Conservation (phyloP, 106 monocot genomes). For the Dioscorea alata region DNA sequence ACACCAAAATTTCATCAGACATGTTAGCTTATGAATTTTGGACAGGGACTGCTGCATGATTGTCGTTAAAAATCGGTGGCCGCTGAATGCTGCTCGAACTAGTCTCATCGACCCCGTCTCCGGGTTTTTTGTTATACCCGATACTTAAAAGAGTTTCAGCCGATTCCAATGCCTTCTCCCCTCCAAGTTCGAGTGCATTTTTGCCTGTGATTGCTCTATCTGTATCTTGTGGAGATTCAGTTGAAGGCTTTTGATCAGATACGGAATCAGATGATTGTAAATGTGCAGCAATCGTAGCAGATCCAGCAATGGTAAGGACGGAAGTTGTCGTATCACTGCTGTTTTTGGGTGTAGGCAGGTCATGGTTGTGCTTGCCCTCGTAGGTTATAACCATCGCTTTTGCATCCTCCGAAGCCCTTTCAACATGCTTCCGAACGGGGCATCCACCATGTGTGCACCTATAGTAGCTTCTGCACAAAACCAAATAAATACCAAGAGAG, state of each 20-base stretch:
- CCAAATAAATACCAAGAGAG: not conserved
- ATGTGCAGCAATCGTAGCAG: slow-evolving; percentile 3
- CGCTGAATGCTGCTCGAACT: slow-evolving; percentile 35
- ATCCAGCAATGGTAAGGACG: slow-evolving; percentile 3
- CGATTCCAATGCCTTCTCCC: slow-evolving; percentile 47
- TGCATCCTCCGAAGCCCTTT: slow-evolving; percentile 53
- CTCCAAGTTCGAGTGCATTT: slow-evolving; percentile 29
- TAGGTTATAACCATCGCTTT: slow-evolving; percentile 72
- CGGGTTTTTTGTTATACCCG: slow-evolving; percentile 20
- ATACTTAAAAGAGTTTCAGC: slow-evolving; percentile 67
- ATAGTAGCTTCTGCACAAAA: slow-evolving; percentile 73
- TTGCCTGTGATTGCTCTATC: slow-evolving; percentile 9
- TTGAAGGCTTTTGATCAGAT: slow-evolving; percentile 12
- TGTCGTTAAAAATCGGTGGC: slow-evolving; percentile 34
- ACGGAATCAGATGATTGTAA: slow-evolving; percentile 8
- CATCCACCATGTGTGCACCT: slow-evolving; percentile 75
- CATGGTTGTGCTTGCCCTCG: slow-evolving; percentile 81
- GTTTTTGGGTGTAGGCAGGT: slow-evolving; percentile 38
- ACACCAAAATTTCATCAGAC: slow-evolving; percentile 10
- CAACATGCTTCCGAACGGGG: slow-evolving; percentile 85
- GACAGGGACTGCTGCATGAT: slow-evolving; percentile 41
- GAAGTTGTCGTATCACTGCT: slow-evolving; percentile 10
- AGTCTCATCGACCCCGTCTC: slow-evolving; percentile 12
- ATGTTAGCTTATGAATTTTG: slow-evolving; percentile 37
- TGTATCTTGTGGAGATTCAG: not conserved